A percentile compares a stretch with the other conserved stretches of the same genome.
phyloP scores from a whole-genome alignment of 768 basidiomycete species.

The Boletus pseudopeckii region DNA sequence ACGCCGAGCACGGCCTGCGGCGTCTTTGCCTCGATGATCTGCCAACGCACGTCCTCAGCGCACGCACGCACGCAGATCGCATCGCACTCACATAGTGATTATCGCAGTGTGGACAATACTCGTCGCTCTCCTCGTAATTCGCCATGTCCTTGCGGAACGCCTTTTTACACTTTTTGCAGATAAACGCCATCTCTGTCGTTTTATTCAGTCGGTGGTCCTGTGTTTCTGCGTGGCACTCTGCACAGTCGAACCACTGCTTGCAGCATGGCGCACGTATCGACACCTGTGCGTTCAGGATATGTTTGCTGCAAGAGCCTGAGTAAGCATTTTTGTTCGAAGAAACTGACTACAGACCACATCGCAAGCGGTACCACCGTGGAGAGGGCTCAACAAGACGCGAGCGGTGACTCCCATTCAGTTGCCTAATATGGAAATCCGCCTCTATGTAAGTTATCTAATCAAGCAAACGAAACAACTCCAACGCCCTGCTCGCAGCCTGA shows the following conservation, averaged over 20 bases:
- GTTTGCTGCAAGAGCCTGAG: conserved; percentile 59
- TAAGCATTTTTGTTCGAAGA: neutral
- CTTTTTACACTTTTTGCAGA: conserved; percentile 91
- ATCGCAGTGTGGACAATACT: conserved; percentile 97
- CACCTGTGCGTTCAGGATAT: conserved; percentile 94
- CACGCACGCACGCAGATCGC: neutral
- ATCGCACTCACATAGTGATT: conserved; percentile 85
- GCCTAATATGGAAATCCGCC: neutral
- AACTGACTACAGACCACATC: conserved; percentile 26
- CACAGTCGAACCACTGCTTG: conserved; percentile 96
- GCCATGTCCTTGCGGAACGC: conserved; percentile 96
- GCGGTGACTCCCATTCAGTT: neutral
- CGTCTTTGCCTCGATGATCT: conserved; percentile 93
- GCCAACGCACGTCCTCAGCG: conserved; percentile 1
- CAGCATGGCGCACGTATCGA: conserved; percentile 96
- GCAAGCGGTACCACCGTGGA: neutral
- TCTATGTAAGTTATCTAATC: neutral
- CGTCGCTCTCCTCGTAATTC: conserved; percentile 91
- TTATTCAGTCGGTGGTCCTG: conserved; percentile 70
- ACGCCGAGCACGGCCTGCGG: conserved; percentile 82
- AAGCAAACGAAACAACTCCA: neutral
- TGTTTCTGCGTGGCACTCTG: conserved; percentile 89
- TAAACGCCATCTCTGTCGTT: conserved; percentile 80
- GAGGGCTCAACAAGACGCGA: neutral
- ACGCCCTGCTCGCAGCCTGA: conserved; percentile 13